These are phyloP conservation scores for Colletotrichum tropicale DNA, from an alignment of 2,329 filamentous ascomycete genomes.

Conservation along the genomic window DNA sequence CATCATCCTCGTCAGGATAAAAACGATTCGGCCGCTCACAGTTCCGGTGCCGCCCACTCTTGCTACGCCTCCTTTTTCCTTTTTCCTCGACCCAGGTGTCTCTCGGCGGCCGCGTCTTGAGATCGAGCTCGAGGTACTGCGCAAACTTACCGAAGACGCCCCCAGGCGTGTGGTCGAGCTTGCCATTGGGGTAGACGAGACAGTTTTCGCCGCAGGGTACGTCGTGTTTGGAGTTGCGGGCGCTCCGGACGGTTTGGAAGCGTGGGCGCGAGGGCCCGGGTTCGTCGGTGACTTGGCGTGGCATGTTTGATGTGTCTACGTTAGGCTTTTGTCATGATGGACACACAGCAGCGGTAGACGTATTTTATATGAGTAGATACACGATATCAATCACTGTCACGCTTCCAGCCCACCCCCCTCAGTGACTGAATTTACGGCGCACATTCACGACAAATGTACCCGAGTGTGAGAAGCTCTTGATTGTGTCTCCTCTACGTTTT, in stretches of 20 bases:
- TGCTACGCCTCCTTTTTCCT: neutral
- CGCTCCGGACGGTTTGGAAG: neutral
- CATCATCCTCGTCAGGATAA: neutral
- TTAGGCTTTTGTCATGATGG: neutral
- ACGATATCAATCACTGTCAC: fast-evolving
- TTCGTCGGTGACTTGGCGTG: neutral
- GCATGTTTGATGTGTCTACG: neutral
- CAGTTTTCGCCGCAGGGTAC: neutral
- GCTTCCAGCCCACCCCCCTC: fast-evolving
- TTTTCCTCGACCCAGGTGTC: neutral
- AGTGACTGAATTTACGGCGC: neutral
- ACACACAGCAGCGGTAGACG: fast-evolving
- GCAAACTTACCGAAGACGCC: neutral
- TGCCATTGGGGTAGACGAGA: neutral
- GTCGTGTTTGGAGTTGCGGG: neutral
- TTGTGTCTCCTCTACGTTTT: neutral
- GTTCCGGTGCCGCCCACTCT: neutral
- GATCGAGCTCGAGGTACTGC: neutral
- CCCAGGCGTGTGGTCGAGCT: neutral
- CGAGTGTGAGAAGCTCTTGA: neutral
- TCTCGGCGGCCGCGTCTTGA: neutral
- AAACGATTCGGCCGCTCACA: neutral
- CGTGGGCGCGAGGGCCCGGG: neutral
- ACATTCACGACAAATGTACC: neutral
- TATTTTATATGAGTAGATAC: neutral